These are phyloP conservation scores for Metschnikowia orientalis DNA, from an alignment of 805 yeast species.

Conservation along the genomic window DNA sequence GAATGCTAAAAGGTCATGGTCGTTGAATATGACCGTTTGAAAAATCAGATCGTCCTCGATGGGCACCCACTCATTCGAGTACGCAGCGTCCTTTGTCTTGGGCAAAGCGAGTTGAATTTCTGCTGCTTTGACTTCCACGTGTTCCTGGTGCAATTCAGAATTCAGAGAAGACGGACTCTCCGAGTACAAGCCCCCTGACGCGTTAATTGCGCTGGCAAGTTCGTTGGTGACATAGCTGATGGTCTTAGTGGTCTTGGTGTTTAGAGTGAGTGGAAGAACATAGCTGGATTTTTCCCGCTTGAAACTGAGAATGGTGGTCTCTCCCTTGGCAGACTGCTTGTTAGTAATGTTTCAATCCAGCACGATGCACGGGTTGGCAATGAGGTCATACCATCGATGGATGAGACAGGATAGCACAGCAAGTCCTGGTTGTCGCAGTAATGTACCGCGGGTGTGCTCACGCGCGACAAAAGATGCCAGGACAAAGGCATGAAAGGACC, in stretches of 20 bases:
- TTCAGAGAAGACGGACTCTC: conserved; percentile 12
- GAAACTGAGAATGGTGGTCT: conserved; percentile 32
- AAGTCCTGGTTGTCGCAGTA: no score
- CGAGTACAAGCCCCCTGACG: conserved; percentile 46
- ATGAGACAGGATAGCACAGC: no score
- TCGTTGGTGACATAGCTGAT: conserved; percentile 18
- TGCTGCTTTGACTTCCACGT: conserved; percentile 12
- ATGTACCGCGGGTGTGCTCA: no score
- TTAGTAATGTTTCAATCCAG: conserved; percentile 7
- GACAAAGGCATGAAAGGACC: no score
- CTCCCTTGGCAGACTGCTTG: conserved; percentile 24
- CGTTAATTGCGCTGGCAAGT: conserved; percentile 37
- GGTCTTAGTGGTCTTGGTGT: conserved; percentile 16
- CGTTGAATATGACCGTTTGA: conserved; percentile 30
- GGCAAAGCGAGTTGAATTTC: conserved; percentile 41
- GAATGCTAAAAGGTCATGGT: conserved; percentile 42
- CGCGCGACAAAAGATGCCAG: no score
- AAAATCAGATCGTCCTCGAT: conserved; percentile 26
- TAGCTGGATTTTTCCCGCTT: conserved; percentile 32
- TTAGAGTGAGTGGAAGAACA: conserved; percentile 24
- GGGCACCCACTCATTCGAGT: conserved; percentile 34
- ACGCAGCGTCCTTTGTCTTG: conserved; percentile 32
- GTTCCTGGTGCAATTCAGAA: conserved; percentile 11
- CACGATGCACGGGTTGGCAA: no score
- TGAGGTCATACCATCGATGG: no score